Evolutionary conservation across 129 eudicot genomes (phyloP).

Genomic region (Cynara cardunculus): DNA sequence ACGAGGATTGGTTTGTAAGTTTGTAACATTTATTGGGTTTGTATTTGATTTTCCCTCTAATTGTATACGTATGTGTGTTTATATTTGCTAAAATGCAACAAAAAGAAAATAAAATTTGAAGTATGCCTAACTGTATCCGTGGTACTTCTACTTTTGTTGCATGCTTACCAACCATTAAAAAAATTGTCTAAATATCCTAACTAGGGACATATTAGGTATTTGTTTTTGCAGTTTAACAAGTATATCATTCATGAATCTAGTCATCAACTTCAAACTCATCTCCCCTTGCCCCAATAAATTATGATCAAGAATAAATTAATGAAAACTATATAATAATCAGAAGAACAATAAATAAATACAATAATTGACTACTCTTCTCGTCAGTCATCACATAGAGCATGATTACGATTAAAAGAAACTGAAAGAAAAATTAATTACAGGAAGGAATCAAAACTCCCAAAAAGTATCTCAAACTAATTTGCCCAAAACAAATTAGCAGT

Average conservation of each 20-base stretch:
- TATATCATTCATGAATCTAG: background rate
- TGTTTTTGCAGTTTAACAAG: background rate
- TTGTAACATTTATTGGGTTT: background rate
- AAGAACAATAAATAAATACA: background rate
- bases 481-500: background rate
- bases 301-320: background rate
- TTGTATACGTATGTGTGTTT: background rate
- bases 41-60: background rate
- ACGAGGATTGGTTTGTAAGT: background rate
- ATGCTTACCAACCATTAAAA: background rate
- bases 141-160: background rate
- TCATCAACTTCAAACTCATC: background rate
- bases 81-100: background rate
- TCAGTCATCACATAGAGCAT: constrained; percentile 1
- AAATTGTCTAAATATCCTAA: background rate
- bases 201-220: background rate
- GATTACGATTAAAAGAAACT: constrained; percentile 1
- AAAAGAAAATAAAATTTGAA: background rate
- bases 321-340: background rate
- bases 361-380: background rate
- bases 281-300: too few relatives aligned
- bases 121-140: background rate
- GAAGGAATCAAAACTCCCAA: background rate
- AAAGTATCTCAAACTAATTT: background rate
- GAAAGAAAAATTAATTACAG: background rate